Percentiles rank a stretch among this genome's conserved stretches.
Evolutionary conservation across 208 protist genomes (phyloP).

Genomic region (Trypanosoma brucei): DNA sequence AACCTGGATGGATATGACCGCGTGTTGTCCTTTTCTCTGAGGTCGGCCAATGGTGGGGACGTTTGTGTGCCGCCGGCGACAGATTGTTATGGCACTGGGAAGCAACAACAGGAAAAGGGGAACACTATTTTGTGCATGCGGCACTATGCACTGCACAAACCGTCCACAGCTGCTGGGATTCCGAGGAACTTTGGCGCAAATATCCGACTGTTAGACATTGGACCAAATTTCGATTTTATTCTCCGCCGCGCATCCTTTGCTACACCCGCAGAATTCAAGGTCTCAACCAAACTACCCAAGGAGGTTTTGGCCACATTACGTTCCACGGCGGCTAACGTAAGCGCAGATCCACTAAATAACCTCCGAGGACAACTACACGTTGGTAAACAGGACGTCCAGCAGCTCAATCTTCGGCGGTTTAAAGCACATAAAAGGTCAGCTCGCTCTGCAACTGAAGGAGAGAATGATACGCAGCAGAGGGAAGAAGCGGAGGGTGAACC

Average conservation of each 20-base stretch:
- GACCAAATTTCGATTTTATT: slow-evolving; percentile 82
- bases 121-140: slow-evolving; percentile 71
- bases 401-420: slow-evolving; percentile 81
- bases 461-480: slow-evolving; percentile 5
- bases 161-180: slow-evolving; percentile 34
- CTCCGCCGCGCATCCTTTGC: slow-evolving; percentile 73
- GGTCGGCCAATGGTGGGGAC: slow-evolving; percentile 67
- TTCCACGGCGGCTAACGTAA: slow-evolving; percentile 66
- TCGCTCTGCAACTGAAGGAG: slow-evolving; percentile 3
- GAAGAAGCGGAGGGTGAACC: slow-evolving; percentile 20
- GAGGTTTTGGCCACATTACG: slow-evolving; percentile 56
- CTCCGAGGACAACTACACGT: slow-evolving; percentile 84
- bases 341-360: slow-evolving; percentile 63
- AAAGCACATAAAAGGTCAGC: slow-evolving; percentile 57
- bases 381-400: slow-evolving; percentile 61
- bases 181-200: slow-evolving; percentile 43
- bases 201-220: slow-evolving; percentile 69
- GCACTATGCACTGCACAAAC: slow-evolving; percentile 78
- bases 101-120: slow-evolving; percentile 23
- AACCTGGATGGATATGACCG: slow-evolving; percentile 77
- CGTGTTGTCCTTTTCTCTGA: slow-evolving; percentile 73
- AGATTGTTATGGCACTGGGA: slow-evolving; percentile 63
- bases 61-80: slow-evolving; percentile 65
- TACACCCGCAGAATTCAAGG: slow-evolving; percentile 73
- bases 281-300: slow-evolving; percentile 52